Conservation (phyloP, 805 yeast species). For the Yarrowia sp. region DNA sequence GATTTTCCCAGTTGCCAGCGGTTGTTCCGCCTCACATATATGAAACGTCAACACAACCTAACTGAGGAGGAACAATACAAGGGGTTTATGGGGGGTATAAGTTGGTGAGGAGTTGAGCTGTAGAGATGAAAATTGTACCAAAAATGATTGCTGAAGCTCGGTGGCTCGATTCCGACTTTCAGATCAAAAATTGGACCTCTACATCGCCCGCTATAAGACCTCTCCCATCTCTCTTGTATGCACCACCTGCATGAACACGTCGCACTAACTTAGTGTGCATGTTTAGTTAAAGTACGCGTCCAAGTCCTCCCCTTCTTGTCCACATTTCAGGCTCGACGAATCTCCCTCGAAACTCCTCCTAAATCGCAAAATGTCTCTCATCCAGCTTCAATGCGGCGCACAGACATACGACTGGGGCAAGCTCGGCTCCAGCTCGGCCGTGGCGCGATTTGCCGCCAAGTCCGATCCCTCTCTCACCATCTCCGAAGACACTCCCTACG, state of each 20-base stretch:
- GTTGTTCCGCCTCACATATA: neutral
- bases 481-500: conserved; percentile 84
- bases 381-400: conserved; percentile 52
- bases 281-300: conserved; percentile 14
- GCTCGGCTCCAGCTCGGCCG: conserved; percentile 82
- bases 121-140: too few relatives aligned
- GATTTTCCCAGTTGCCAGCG: neutral
- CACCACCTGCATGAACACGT: conserved; percentile 26
- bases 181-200: neutral
- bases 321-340: neutral
- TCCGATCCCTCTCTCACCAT: conserved; percentile 68
- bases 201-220: neutral
- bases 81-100: neutral
- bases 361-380: conserved; percentile 40
- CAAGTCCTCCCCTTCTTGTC: neutral
- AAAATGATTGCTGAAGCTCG: too few relatives aligned
- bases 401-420: conserved; percentile 90
- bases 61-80: neutral
- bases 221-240: too few relatives aligned
- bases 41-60: conserved; percentile 3
- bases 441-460: conserved; percentile 81
- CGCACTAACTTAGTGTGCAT: conserved; percentile 12
- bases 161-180: too few relatives aligned
- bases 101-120: too few relatives aligned
- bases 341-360: neutral